These are phyloP conservation scores for Malassezia slooffiae DNA, from an alignment of 1,284 basidiomycete genomes.

Conservation along the genomic window DNA sequence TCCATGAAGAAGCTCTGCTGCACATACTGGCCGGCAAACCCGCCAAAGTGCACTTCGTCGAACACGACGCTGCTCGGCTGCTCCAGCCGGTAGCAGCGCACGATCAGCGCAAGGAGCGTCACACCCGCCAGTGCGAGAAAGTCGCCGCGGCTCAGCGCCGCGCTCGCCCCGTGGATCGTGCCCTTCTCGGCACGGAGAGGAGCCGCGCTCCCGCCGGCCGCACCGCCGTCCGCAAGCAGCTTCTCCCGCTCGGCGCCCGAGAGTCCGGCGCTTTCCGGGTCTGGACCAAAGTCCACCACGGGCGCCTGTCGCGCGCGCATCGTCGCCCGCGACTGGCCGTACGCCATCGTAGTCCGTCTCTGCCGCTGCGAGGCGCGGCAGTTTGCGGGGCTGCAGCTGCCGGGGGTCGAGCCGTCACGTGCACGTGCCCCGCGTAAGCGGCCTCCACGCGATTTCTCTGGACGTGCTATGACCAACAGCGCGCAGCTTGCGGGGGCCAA, in stretches of 20 bases:
- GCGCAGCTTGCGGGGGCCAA: background rate
- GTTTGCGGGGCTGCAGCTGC: background rate
- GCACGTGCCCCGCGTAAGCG: background rate
- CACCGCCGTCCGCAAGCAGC: constrained; percentile 1
- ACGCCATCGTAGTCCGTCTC: background rate
- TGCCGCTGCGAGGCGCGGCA: background rate
- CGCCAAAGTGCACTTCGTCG: constrained; percentile 46
- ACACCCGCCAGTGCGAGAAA: constrained; percentile 13
- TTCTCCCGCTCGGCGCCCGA: constrained; percentile 9
- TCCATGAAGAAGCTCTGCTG: constrained; percentile 84
- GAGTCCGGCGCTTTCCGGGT: background rate
- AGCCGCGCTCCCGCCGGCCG: background rate
- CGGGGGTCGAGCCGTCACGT: no score
- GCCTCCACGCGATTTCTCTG: background rate
- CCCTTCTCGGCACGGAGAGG: no score
- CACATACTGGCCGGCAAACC: constrained; percentile 69
- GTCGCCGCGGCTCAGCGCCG: constrained; percentile 9
- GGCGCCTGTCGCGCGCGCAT: constrained; percentile 11
- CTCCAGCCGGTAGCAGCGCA: constrained; percentile 31
- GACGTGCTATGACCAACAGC: background rate
- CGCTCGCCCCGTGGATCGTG: no score
- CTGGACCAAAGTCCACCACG: background rate
- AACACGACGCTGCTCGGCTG: constrained; percentile 44
- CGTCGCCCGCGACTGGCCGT: constrained; percentile 3
- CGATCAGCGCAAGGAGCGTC: constrained; percentile 21